phyloP scores from a whole-genome alignment of 768 basidiomycete species.

The Termitomyces sp. region DNA sequence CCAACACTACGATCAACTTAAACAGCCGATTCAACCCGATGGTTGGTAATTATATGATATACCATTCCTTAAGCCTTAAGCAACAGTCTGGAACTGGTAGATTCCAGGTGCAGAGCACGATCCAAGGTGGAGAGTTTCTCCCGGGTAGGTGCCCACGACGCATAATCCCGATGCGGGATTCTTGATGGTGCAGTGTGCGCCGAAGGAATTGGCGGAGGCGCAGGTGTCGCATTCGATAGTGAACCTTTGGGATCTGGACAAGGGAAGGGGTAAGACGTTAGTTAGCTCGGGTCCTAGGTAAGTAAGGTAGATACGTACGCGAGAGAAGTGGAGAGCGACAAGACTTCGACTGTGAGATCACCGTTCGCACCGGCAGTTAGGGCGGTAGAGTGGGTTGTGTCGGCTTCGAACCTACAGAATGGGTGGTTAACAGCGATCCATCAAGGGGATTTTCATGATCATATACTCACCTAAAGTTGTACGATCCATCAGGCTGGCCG shows the following conservation, averaged over 20 bases:
- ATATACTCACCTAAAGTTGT: conserved; percentile 9
- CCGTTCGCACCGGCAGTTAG: conserved; percentile 4
- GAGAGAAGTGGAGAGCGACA: background rate
- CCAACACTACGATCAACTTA: too few relatives aligned
- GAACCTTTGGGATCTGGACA: conserved; percentile 13
- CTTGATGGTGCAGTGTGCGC: conserved; percentile 4
- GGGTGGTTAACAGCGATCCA: background rate
- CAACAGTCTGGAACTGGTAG: conserved; percentile 4
- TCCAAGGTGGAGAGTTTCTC: conserved; percentile 4
- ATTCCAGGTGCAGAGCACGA: conserved; percentile 4
- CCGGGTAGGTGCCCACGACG: conserved; percentile 3
- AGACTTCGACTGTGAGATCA: background rate
- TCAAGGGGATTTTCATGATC: background rate
- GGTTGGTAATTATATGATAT: too few relatives aligned
- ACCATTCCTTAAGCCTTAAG: too few relatives aligned
- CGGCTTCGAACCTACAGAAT: background rate
- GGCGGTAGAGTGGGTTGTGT: conserved; percentile 6
- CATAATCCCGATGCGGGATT: conserved; percentile 12
- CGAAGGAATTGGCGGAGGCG: background rate
- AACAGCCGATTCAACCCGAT: too few relatives aligned
- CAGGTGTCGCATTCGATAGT: conserved; percentile 9
- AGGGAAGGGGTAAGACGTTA: too few relatives aligned
- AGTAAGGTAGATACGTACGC: background rate
- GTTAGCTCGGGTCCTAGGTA: background rate
- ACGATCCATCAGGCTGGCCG: conserved; percentile 9